Conservation (phyloP, 2,329 filamentous ascomycete genomes). For the Microdochium paspali region DNA sequence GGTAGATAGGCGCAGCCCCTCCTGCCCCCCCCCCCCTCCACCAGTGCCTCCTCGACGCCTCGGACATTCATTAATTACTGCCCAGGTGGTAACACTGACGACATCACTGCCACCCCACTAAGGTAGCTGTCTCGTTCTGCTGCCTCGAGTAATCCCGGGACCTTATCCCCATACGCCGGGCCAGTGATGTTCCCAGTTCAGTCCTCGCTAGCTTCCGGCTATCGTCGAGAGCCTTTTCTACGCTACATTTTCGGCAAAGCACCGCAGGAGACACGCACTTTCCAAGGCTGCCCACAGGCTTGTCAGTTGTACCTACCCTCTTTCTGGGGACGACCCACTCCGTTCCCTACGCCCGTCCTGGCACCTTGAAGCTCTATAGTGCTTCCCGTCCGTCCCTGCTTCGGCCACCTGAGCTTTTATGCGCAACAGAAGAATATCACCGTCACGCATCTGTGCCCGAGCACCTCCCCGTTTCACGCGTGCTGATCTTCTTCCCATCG, state of each 20-base stretch:
- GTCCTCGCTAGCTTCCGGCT: not conserved
- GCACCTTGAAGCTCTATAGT: not conserved
- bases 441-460: no score
- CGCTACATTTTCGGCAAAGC: not conserved
- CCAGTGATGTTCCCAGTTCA: not conserved
- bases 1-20: no score
- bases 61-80: no score
- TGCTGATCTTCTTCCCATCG: not conserved
- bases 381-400: not conserved
- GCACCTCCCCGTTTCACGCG: not conserved
- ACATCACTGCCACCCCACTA: not conserved
- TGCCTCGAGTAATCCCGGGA: not conserved
- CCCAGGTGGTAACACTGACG: no score
- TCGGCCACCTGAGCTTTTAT: not conserved
- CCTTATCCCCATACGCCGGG: not conserved
- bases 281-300: not conserved
- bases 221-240: not conserved
- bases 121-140: no score
- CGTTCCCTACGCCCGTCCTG: no score
- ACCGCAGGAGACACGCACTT: no score
- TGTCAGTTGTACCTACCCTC: not conserved
- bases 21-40: no score
- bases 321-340: not conserved
- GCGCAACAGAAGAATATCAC: no score
- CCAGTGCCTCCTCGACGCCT: no score